Base-by-base conservation (phyloP, 192 early-diverging fungal genomes). In the Spinellus fusiger region DNA sequence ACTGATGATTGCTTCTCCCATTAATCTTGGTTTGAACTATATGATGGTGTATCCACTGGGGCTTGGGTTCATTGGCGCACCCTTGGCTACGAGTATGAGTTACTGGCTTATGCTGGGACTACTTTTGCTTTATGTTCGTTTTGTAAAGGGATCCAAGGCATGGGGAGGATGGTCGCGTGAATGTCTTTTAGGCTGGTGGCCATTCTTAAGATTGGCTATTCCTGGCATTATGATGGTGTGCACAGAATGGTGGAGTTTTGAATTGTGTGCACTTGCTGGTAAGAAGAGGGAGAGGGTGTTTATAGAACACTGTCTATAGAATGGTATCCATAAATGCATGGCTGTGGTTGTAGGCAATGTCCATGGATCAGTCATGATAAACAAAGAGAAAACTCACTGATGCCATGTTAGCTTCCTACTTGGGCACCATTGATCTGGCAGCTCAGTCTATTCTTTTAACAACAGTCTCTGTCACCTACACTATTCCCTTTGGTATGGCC, bases 131-230 rank as follows among this genome's bases (percentile, higher is more conserved):
- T 98, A 97, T 44, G 81, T 82, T 15, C 66, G 66, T 33, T 80
- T 70, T 50, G 61, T 84, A 20, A 78, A 82, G 29, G 90, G 92
- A 37, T 60, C 73, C 47, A 78, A 89, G 34, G 84, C 81, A 49
- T 98, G 91, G 94, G 93, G 91, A 48, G 94, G 92, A 8, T 93
- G 89, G 88, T 86, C 90, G 12, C 73, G 79, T 5, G 80, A 85
- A 31, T 83, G 87, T 2, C 68, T 95, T 33, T 55, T 76, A 33
- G 79, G 73, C 26, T 83, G 86, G 77, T 56, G 62, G 16, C 76
- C 77, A 6, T 79, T 89, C 50, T 15, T 83, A 37, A 77, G 73
- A 59, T 78, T 98, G 23, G 93, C 86, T 0, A 34, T 89, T 1
- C 90, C 93, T 0, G 91, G 91, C 5, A 78, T 90, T 5, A 61